Evolutionary conservation across 371 early-diverging fungal species (phyloP).

Genomic region (Chytridium lagenaria): DNA sequence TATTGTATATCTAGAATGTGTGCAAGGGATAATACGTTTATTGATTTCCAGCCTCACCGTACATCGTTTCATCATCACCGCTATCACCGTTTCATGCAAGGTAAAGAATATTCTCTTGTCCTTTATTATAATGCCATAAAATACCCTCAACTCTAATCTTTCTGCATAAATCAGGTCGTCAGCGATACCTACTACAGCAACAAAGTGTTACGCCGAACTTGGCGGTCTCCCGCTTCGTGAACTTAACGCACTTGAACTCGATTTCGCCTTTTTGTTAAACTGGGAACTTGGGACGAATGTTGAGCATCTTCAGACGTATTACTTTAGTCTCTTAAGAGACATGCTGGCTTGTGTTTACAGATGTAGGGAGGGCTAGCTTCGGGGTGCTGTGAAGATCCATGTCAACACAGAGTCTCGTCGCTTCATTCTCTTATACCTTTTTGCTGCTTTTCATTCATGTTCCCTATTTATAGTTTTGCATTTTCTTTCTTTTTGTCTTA

Average conservation of each 20-base stretch:
- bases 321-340: too few species aligned
- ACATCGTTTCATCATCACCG: slow-evolving; percentile 90
- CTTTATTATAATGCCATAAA: slow-evolving; percentile 43
- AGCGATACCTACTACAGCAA: slow-evolving; percentile 47
- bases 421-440: too few species aligned
- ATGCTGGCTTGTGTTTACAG: too few species aligned
- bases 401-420: too few species aligned
- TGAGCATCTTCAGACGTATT: slow-evolving; percentile 81
- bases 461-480: too few species aligned
- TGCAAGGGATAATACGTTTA: slow-evolving; percentile 58
- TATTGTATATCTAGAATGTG: slow-evolving; percentile 54
- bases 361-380: too few species aligned
- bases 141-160: background rate
- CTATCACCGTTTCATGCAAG: slow-evolving; percentile 85
- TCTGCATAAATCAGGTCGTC: too few species aligned
- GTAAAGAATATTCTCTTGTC: too few species aligned
- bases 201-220: slow-evolving; percentile 62
- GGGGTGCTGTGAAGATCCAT: too few species aligned
- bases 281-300: slow-evolving; percentile 85
- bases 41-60: slow-evolving; percentile 87
- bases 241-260: slow-evolving; percentile 90
- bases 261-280: slow-evolving; percentile 83
- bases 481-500: too few species aligned
- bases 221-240: slow-evolving; percentile 94
- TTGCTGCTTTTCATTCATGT: too few species aligned